Evolutionary conservation across 768 basidiomycete species (phyloP), one percentile per base, ranked within the genome.

Genomic region (Trametes cubensis): DNA sequence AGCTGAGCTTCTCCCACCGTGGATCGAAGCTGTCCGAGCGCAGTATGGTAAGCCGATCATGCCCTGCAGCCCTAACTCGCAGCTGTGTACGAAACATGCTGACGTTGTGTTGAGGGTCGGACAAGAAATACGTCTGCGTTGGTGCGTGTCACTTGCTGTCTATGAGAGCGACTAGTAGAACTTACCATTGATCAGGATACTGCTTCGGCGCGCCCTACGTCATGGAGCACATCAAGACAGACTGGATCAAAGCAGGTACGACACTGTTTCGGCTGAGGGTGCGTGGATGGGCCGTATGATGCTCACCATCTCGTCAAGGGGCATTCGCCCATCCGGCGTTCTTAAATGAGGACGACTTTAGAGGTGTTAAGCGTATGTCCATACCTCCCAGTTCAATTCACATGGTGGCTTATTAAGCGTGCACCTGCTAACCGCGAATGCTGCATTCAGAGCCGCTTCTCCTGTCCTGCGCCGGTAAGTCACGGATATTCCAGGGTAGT

Each of bases 181-280:
- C 25, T 47, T 11, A 39, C 25, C n/a, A 21, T 15, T 4, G 23
- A 50, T 40, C 26, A 85, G 83, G 84, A 17, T 85, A 84, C 62
- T 87, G 83, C 66, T 85, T 85, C 61, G 84, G 84, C 11, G 85
- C 75, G 0, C 83, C 83, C 0, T 83, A 76, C 58, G 77, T 77
- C 13, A 75, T 85, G 51, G 75, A 82, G 5, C 74, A 81, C 3
- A 77, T 79, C 1, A 74, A 77, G 5, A 81, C 75, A 0, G 79
- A 82, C 42, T 74, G 78, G 30, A 67, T 83, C 18, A 73, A 75
- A 1, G 82, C 83, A 20, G 78, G 84, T 84, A 69, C 28, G 75
- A 28, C 10, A 25, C 0, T 25, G 14, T 5, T 17, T 26, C 13
- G 23, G 25, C 23, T 25, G 2, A 25, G 23, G 4, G 21, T 28